These are phyloP conservation scores for Sungouiella thailandica DNA, from an alignment of 805 yeast genomes.

Conservation along the genomic window DNA sequence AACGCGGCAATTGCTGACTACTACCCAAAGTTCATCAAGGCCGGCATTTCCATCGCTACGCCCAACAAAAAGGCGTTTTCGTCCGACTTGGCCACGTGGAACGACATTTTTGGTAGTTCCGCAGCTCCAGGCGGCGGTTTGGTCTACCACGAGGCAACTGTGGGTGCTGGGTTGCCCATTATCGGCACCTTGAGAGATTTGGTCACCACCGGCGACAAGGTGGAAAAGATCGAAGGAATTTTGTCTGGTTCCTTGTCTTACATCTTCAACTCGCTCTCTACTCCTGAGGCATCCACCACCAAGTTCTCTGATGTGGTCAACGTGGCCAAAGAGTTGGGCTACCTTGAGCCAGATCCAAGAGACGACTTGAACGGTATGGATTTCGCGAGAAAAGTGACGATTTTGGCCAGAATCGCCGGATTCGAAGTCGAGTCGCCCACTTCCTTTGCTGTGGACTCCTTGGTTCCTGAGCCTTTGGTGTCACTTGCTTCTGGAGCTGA, in stretches of 20 bases:
- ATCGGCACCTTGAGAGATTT: slow-evolving; percentile 85
- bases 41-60: slow-evolving; percentile 90
- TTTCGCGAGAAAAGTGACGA: slow-evolving; percentile 97
- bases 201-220: slow-evolving; percentile 88
- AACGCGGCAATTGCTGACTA: slow-evolving; percentile 68
- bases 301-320: slow-evolving; percentile 88
- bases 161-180: slow-evolving; percentile 97
- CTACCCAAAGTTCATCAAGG: slow-evolving; percentile 68
- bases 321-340: slow-evolving; percentile 86
- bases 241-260: slow-evolving; percentile 94
- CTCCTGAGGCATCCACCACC: slow-evolving; percentile 51
- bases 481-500: slow-evolving; percentile 67
- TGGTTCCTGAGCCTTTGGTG: slow-evolving; percentile 85
- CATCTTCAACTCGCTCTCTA: slow-evolving; percentile 89
- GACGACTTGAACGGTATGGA: slow-evolving; percentile 98
- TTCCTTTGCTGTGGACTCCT: slow-evolving; percentile 89
- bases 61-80: slow-evolving; percentile 98
- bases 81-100: slow-evolving; percentile 69
- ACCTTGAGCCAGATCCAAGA: slow-evolving; percentile 99
- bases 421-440: slow-evolving; percentile 79
- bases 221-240: slow-evolving; percentile 90
- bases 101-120: slow-evolving; percentile 57
- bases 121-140: slow-evolving; percentile 55
- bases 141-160: slow-evolving; percentile 97
- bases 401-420: slow-evolving; percentile 90